Evolutionary conservation across 2,329 filamentous ascomycete genomes (phyloP).

Genomic region (Bipolaris gigantea): DNA sequence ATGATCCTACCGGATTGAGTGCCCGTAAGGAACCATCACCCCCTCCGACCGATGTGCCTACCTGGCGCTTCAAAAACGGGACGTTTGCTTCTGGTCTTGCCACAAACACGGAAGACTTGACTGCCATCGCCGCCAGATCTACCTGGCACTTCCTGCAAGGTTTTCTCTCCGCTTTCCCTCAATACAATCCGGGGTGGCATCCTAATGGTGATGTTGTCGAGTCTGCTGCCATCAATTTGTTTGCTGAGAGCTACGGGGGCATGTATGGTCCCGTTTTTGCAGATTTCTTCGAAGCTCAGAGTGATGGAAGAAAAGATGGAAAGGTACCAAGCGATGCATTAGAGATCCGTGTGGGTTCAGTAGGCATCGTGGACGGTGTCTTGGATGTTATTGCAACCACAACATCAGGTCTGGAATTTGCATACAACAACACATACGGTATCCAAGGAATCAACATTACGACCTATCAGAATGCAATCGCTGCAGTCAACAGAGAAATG

Average conservation of each 20-base stretch:
- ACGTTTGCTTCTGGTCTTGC: conserved; percentile 63
- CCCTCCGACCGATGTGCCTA: conserved; percentile 34
- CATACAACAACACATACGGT: conserved; percentile 67
- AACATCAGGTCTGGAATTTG: conserved; percentile 60
- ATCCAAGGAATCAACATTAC: conserved; percentile 60
- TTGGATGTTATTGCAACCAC: conserved; percentile 66
- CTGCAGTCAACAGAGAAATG: conserved; percentile 50
- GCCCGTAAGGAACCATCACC: conserved; percentile 30
- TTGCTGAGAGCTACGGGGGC: conserved; percentile 71
- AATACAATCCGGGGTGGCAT: conserved; percentile 56
- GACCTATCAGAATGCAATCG: conserved; percentile 52
- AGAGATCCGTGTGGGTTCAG: conserved; percentile 61
- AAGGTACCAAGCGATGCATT: conserved; percentile 56
- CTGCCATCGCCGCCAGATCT: conserved; percentile 59
- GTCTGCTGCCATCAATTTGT: conserved; percentile 63
- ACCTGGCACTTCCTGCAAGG: conserved; percentile 68
- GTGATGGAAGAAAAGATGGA: conserved; percentile 57
- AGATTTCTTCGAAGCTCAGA: conserved; percentile 62
- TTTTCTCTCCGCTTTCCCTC: conserved; percentile 61
- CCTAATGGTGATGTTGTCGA: conserved; percentile 42
- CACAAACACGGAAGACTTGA: conserved; percentile 58
- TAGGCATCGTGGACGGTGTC: conserved; percentile 73
- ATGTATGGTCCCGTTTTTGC: conserved; percentile 70
- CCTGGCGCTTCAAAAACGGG: conserved; percentile 59
- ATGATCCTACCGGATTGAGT: not conserved